Percentiles rank a stretch among this genome's conserved stretches.
Conservation (phyloP, 2,329 filamentous ascomycete species). For the Talaromyces marneffei region DNA sequence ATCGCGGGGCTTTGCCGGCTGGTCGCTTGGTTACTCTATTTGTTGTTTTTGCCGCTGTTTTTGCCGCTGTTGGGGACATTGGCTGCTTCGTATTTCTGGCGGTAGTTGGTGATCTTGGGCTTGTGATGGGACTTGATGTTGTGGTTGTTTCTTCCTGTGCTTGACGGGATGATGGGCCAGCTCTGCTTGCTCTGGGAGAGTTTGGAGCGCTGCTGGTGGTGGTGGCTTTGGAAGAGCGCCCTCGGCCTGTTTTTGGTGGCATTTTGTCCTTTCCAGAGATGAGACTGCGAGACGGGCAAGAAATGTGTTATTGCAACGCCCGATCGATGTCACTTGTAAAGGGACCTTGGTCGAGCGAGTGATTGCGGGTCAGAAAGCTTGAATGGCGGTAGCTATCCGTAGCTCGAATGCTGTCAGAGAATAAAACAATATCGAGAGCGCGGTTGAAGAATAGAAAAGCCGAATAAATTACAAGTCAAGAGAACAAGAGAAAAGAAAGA, state of each 20-base stretch:
- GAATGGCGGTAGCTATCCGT: background rate
- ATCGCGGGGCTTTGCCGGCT: conserved; percentile 1
- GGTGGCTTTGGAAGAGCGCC: conserved; percentile 19
- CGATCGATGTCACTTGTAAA: background rate
- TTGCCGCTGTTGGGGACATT: background rate
- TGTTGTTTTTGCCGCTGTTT: background rate
- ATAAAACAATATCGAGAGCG: background rate
- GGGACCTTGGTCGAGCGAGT: background rate
- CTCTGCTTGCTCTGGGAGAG: conserved; percentile 16
- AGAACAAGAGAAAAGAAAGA: background rate
- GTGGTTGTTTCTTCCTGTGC: background rate
- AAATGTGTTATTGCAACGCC: background rate
- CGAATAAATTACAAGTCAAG: background rate
- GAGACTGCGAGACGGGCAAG: background rate
- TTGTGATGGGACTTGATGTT: background rate
- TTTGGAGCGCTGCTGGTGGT: background rate
- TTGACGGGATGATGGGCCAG: conserved; percentile 6
- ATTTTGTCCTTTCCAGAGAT: conserved; percentile 17
- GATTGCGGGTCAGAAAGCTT: background rate
- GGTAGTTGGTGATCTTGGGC: background rate
- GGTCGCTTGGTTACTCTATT: conserved; percentile 5
- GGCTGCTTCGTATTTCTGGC: conserved; percentile 1
- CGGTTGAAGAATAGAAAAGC: background rate
- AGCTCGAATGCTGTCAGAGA: background rate
- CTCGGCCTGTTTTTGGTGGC: conserved; percentile 26